Evolutionary conservation across 1,139 yeast species (phyloP), one percentile per base, ranked within the genome.

Genomic region (Geotrichum citri-aurantii): DNA sequence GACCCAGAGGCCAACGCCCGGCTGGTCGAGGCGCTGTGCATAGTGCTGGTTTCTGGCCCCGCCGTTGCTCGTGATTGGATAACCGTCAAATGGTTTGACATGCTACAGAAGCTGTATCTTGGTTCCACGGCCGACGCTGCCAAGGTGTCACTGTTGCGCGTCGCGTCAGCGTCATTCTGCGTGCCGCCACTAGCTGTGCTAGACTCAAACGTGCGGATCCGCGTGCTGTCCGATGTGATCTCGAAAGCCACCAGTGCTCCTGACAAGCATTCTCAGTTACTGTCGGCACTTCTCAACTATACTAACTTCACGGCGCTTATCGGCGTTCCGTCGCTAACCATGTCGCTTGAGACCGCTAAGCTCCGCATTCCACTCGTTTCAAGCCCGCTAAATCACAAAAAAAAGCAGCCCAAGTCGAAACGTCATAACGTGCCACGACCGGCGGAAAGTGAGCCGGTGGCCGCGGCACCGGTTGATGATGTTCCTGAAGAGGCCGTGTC

Each of bases 261-360:
- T 49, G 27, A 55, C 37, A 29, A 59, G 54, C 33, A 62, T 53
- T 29, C 50, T 1, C 54, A 57, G 33, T 24, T 57, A 19, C 44
- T 50, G 51, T 42, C 55, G 50, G 54, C 60, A 14, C 52, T 60
- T 17, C 49, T 64, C 23, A 60, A 58, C 29, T 42, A 56, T 46
- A 52, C 61, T 1, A 55, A 49, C 37, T 56, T 55, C 17, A 31
- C 56, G 5, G 54, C 57, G 1, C 52, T 59, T 3, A 52, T 63
- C 17, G 60, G 60, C 12, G 60, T 59, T 4, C 62, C 62, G 8
- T 59, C 62, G 23, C 37, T 57, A 10, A 40, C 60, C 0, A 58
- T 64, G 50, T 46, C 65, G 21, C 55, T 64, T 10, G 65, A 64
- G 47, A 63, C 66, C 8, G 60, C 62, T 11, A 59, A 56, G 54